Percentiles rank a stretch among this genome's conserved stretches.
These are phyloP conservation scores for Metschnikowia similis DNA, from an alignment of 805 yeast genomes.

Conservation along the genomic window DNA sequence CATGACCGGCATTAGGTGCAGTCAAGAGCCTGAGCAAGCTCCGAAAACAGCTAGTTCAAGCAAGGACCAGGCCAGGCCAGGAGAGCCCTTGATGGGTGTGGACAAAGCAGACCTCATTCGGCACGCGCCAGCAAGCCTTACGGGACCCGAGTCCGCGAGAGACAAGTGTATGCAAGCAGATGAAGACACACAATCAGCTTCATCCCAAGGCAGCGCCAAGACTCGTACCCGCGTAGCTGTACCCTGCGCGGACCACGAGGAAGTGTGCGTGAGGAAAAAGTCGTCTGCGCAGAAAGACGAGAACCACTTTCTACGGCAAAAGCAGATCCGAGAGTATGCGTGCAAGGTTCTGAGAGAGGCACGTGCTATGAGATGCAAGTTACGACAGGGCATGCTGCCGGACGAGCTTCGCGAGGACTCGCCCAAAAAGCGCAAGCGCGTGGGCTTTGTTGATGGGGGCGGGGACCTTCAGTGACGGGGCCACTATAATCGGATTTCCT, in stretches of 20 bases:
- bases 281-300: slow-evolving; percentile 14
- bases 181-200: no score
- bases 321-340: slow-evolving; percentile 27
- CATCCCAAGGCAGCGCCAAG: no score
- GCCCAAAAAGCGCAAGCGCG: slow-evolving; percentile 23
- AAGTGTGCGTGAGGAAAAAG: slow-evolving; percentile 6
- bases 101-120: no score
- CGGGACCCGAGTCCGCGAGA: no score
- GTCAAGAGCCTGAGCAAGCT: no score
- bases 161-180: no score
- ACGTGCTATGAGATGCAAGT: slow-evolving; percentile 20
- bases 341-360: slow-evolving; percentile 23
- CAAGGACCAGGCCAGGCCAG: no score
- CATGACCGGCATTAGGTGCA: no score
- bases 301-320: slow-evolving; percentile 15
- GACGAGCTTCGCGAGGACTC: slow-evolving; percentile 9
- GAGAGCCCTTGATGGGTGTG: no score
- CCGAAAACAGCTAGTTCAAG: no score
- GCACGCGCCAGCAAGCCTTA: no score
- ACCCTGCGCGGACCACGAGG: not conserved
- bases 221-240: no score
- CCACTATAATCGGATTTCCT: not conserved
- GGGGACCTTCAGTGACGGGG: not conserved
- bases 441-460: slow-evolving; percentile 17
- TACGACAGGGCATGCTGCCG: slow-evolving; percentile 11